phyloP scores from a whole-genome alignment of 1,139 yeast species.

The Yueomyces sp. region DNA sequence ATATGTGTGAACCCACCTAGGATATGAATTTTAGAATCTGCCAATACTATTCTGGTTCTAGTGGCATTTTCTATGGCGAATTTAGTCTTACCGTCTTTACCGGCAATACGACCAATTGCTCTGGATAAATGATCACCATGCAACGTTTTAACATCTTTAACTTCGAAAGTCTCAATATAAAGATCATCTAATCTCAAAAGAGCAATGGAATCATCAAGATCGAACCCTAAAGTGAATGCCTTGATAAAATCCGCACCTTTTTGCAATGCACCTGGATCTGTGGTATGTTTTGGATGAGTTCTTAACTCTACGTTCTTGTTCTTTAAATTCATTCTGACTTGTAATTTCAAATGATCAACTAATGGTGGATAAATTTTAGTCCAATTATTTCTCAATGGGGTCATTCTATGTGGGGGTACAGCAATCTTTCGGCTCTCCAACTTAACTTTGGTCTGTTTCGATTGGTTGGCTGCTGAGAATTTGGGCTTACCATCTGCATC shows the following conservation, averaged over 20 bases:
- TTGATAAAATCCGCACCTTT: conserved; percentile 94
- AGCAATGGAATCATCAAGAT: conserved; percentile 93
- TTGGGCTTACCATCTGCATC: conserved; percentile 88
- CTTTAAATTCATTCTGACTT: conserved; percentile 87
- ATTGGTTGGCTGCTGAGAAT: conserved; percentile 60
- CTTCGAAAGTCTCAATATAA: conserved; percentile 91
- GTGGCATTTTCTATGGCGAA: conserved; percentile 98
- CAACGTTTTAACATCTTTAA: conserved; percentile 91
- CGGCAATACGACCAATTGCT: conserved; percentile 99
- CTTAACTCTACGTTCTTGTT: conserved; percentile 77
- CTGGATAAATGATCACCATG: conserved; percentile 94
- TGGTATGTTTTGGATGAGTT: conserved; percentile 65
- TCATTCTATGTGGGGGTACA: conserved; percentile 94
- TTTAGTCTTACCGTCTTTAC: conserved; percentile 97
- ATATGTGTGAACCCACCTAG: conserved; percentile 95
- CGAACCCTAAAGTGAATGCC: conserved; percentile 93
- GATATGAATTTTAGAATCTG: conserved; percentile 91
- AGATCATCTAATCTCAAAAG: conserved; percentile 85
- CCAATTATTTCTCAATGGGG: conserved; percentile 85
- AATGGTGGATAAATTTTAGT: conserved; percentile 88
- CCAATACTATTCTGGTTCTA: conserved; percentile 91
- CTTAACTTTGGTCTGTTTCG: conserved; percentile 54
- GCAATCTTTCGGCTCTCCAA: conserved; percentile 79
- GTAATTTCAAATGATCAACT: conserved; percentile 86
- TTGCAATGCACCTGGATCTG: conserved; percentile 88